A percentile compares a stretch with the other conserved stretches of the same genome.
Conservation (phyloP, 2,329 filamentous ascomycete genomes). For the Fusarium sp. region DNA sequence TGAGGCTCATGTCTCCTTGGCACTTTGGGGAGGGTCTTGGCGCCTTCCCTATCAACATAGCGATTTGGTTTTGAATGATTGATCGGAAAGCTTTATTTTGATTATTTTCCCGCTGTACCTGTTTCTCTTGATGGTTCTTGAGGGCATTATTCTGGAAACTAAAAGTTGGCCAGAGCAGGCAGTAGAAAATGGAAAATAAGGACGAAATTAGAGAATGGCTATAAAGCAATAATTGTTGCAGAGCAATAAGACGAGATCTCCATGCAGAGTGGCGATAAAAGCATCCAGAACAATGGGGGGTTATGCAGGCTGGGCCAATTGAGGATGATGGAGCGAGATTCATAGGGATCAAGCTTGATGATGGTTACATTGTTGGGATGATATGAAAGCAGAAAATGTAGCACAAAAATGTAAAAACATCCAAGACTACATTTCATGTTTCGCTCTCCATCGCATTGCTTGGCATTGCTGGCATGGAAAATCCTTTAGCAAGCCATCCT, state of each 20-base stretch:
- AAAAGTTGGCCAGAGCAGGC: not conserved
- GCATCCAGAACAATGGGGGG: not conserved
- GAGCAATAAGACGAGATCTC: not conserved
- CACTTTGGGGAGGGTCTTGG: not conserved
- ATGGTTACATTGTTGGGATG: not conserved
- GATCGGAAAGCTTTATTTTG: not conserved
- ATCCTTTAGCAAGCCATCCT: not conserved
- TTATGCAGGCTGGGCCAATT: not conserved
- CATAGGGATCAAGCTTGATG: not conserved
- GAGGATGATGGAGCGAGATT: not conserved
- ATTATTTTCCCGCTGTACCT: not conserved
- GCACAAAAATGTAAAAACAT: slow-evolving; percentile 20
- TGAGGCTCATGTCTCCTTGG: not conserved
- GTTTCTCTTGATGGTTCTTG: not conserved
- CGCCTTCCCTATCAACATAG: not conserved
- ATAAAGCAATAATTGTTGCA: not conserved
- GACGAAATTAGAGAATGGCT: not conserved
- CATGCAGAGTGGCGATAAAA: not conserved
- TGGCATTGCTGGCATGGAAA: not conserved
- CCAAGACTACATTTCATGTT: not conserved
- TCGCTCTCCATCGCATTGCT: not conserved
- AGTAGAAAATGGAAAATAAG: not conserved
- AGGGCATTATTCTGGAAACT: not conserved
- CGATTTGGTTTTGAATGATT: not conserved
- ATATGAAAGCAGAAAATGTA: slow-evolving; percentile 13